Evolutionary conservation across 1,284 basidiomycete species (phyloP), one percentile per base, ranked within the genome.

Genomic region (Malassezia vespertilionis): DNA sequence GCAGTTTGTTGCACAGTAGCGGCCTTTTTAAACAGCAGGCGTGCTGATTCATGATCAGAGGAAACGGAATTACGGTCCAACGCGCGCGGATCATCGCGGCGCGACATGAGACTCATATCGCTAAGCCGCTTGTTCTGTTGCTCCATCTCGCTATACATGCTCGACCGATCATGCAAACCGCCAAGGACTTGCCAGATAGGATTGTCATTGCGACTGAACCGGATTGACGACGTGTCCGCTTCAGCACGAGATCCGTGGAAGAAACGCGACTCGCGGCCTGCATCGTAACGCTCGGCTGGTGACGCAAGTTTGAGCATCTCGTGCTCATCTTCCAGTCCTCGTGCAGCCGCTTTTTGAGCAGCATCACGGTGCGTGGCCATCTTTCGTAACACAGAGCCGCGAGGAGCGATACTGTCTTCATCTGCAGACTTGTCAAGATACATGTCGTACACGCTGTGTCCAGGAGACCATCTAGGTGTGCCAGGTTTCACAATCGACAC

Each of bases 151-250:
- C 42, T 45, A 34, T 40, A 40, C 12, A 51, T 20, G 24, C 48
- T 51, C 2, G 48, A 31, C 10, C 43, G 48, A 20, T 51, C 48
- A 24, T 45, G 38, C 15, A 51, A 36, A 2, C 48, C 48, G 12
- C 42, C 48, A 4, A 51, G 26, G 9, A 51, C 43, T 17, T 51
- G 42, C 48, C 48, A 51, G n/a, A 51, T 33, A 2, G 48, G 48
- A 27, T 51, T 51, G 24, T 24, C 44, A 3, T 40, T 40, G 22
- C 37, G 37, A 7, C 37, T 24, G 5, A 27, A 7, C 15, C 37
- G 21, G 10, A n/a, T n/a, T n/a, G 28, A 20, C 5, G 37, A 39
- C 7, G 37, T 8, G 6, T 8, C 7, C 21, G 37, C n/a, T 3
- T 24, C 37, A 2, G 9, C 37, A 4, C 8, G 12, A 6, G 27